Evolutionary conservation across 352 stramenopile genomes (phyloP), one percentile per base, ranked within the genome.

Genomic region (Globisporangium alternatum): DNA sequence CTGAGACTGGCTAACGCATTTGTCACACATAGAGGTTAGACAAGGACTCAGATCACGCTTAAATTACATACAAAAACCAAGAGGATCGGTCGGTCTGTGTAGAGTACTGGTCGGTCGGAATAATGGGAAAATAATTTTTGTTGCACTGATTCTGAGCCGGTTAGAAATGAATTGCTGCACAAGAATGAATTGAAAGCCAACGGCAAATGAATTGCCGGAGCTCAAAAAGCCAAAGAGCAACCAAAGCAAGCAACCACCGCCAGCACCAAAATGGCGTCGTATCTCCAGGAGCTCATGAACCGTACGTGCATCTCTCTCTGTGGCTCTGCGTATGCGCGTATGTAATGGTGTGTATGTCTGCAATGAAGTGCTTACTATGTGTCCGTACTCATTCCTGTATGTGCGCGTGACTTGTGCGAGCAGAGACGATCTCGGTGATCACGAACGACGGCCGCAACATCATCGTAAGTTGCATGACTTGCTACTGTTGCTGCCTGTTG

Each of bases 371-470:
- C n/a, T n/a, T n/a, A n/a, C 49, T 41, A 39, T 48, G 28, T 19
- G 10, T 44, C 10, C 39, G 49, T 7, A 17, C 19, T 41, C 41
- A 3, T 44, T 17, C 5, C 5, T 13, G 21, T 58, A 21, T 44
- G 12, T 25, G 15, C 59, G 30, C 2, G 33, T 19, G 51, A 15
- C 35, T 45, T 17, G 28, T 53, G 6, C 31, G 17, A n/a, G 35
- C 70, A 95, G 86, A 91, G 44, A 95, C 81, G 51, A 92, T 98
- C 66, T 97, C 88, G 13, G 84, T 98, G 31, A 97, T 97, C 70
- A 98, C 92, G 8, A 97, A 97, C 64, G 92, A 98, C 68, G 92
- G 92, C n/a, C 84, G 91, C 66, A 97, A 98, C 71, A 97, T 97
- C 70, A 90, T 98, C 64, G 93, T 95, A 78, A 59, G 83, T 64